A percentile compares a stretch with the other conserved stretches of the same genome.
These are phyloP conservation scores for Quercus berberidifolia DNA, from an alignment of 306 rosid species.

Conservation along the genomic window DNA sequence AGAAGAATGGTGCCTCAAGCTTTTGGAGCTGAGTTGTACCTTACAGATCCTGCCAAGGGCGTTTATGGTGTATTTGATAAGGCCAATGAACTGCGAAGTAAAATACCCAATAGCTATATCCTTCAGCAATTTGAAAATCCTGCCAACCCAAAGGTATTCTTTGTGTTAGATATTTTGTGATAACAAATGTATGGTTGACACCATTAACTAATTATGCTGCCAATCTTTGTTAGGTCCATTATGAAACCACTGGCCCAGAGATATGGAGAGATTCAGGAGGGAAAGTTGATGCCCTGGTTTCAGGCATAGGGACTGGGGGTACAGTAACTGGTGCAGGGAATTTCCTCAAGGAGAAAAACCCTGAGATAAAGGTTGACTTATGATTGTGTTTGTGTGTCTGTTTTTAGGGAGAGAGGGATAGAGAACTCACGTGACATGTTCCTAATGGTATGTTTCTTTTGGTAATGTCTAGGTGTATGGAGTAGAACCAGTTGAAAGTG, in stretches of 20 bases:
- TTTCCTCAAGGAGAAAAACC: no score
- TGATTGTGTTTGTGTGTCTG: not conserved
- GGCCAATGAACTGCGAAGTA: conserved; percentile 49
- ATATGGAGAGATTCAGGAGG: conserved; percentile 43
- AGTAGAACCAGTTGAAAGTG: conserved; percentile 12
- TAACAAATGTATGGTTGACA: not conserved
- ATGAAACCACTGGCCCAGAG: conserved; percentile 89
- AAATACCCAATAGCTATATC: conserved; percentile 50
- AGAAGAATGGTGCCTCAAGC: conserved; percentile 66
- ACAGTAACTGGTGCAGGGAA: no score
- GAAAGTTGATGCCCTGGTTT: no score
- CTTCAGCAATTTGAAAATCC: conserved; percentile 19
- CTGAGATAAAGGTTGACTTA: conserved; percentile 65
- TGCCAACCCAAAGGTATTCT: conserved; percentile 61
- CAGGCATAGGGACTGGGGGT: no score
- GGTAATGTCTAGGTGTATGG: conserved; percentile 54
- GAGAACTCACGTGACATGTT: not conserved
- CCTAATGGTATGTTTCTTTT: conserved; percentile 7
- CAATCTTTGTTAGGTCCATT: conserved; percentile 59
- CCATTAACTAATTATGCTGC: not conserved
- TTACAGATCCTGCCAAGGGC: conserved; percentile 70
- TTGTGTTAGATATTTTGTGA: not conserved
- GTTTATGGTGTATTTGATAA: conserved; percentile 41
- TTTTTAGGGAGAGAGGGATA: not conserved
- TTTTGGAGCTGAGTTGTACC: conserved; percentile 76